Evolutionary conservation across 164 flowering plant genomes (phyloP), one percentile per base, ranked within the genome.

Genomic region (Annona squamosa): DNA sequence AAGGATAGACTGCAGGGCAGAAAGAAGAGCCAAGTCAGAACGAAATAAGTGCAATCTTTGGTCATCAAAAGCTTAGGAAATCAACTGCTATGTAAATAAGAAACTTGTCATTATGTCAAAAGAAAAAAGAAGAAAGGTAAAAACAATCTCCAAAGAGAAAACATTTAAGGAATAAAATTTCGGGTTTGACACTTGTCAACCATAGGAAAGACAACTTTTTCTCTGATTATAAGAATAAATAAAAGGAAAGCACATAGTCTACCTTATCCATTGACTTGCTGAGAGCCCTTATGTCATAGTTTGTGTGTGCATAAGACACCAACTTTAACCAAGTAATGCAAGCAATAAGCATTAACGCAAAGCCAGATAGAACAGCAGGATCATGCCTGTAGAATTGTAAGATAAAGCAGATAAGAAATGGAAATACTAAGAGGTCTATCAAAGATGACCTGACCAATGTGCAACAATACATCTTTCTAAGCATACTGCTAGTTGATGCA

Each of bases 231-330:
- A 63, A 59, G 7, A 72, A 46, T 41, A 66, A 66, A 42, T 4
- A 66, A 66, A 66, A 43, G 46, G 43, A 52, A 52, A 52, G 13
- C 59, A 42, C 43, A 64, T 4, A 3, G 16, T 47, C 67, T 84
- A 91, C 99, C 99, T 91, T 86, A 4, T 82, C 88, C 71, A 26
- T 72, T 46, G 88, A 77, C 74, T 82, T 87, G 63, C 82, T 72
- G 46, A 89, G 84, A 69, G 84, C 78, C 80, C 99, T 84, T 85
- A 93, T 75, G 75, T 95, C 99, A 78, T 85, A 85, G 79, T 83
- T 93, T 57, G 98, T 87, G 77, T 95, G 99, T 4, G 94, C 97
- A 83, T 89, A 95, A 4, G 99, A 95, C 3, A 93, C 97, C 86
- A 93, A 74, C 79, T 95, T 95, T 78, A 95, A 75, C 99, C 98